Percentiles rank a stretch among this genome's conserved stretches.
phyloP scores from a whole-genome alignment of 2,329 filamentous ascomycete genomes.

The Calonectria fujianensis region DNA sequence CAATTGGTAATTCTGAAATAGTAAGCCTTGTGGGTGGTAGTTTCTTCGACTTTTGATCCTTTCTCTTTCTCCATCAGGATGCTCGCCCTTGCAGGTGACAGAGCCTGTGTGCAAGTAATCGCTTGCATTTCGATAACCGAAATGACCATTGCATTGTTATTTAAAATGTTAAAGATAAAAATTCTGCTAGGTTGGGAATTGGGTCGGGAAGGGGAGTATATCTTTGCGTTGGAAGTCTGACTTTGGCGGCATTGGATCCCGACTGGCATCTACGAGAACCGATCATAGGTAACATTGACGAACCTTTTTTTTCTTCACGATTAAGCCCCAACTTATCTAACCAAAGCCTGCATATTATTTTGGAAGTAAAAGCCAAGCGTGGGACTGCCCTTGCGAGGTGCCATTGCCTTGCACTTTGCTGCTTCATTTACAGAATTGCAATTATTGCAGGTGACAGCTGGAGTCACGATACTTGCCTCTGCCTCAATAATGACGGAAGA shows the following conservation, averaged over 20 bases:
- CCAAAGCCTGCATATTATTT: too few relatives aligned
- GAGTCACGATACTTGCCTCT: not conserved
- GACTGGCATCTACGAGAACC: not conserved
- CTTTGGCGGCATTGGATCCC: not conserved
- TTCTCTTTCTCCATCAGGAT: not conserved
- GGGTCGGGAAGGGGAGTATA: not conserved
- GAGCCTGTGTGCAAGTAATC: not conserved
- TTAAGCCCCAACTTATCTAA: too few relatives aligned
- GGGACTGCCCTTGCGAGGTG: too few relatives aligned
- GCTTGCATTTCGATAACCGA: not conserved
- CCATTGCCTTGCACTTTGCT: not conserved
- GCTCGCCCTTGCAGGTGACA: not conserved
- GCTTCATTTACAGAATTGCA: not conserved
- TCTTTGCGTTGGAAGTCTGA: not conserved
- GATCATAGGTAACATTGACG: too few relatives aligned
- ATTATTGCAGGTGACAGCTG: not conserved
- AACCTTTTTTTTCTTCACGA: too few relatives aligned
- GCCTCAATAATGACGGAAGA: not conserved
- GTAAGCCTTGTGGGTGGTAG: not conserved
- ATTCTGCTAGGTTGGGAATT: not conserved
- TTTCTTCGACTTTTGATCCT: not conserved
- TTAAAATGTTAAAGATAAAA: not conserved
- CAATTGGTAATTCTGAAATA: not conserved
- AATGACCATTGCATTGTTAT: not conserved
- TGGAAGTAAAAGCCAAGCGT: too few relatives aligned